Conservation (phyloP, 306 rosid species). For the Castanopsis chinensis region DNA sequence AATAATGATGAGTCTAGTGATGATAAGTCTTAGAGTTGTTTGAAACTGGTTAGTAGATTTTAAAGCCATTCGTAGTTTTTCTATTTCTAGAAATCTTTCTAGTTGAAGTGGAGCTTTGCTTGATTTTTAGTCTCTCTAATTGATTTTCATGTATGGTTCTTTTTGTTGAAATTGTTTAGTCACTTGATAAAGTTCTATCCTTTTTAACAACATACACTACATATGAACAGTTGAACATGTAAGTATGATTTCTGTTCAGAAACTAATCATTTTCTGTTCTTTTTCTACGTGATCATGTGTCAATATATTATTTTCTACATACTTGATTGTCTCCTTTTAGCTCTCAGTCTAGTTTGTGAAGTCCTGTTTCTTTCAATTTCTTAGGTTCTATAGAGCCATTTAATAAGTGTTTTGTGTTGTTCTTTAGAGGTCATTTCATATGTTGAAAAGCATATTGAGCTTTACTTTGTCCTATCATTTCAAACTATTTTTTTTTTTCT, state of each 20-base stretch:
- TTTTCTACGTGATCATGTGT: background rate
- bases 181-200: too few relatives aligned
- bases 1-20: too few relatives aligned
- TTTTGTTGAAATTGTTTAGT: too few relatives aligned
- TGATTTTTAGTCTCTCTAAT: too few relatives aligned
- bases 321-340: background rate
- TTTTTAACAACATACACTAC: background rate
- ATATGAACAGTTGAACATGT: background rate
- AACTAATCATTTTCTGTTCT: background rate
- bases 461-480: background rate
- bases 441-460: background rate
- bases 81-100: too few relatives aligned
- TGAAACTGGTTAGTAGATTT: too few relatives aligned
- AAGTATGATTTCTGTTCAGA: background rate
- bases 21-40: too few relatives aligned
- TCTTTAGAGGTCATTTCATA: background rate
- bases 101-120: too few relatives aligned
- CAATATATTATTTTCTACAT: background rate
- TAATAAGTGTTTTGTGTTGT: background rate
- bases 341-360: background rate
- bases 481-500: slow-evolving; percentile 15
- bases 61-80: too few relatives aligned
- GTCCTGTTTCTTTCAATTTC: background rate
- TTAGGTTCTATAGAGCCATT: background rate
- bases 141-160: too few relatives aligned